Base-by-base conservation (phyloP, 495 filamentous ascomycete genomes). In the Oleoguttula mirabilis region DNA sequence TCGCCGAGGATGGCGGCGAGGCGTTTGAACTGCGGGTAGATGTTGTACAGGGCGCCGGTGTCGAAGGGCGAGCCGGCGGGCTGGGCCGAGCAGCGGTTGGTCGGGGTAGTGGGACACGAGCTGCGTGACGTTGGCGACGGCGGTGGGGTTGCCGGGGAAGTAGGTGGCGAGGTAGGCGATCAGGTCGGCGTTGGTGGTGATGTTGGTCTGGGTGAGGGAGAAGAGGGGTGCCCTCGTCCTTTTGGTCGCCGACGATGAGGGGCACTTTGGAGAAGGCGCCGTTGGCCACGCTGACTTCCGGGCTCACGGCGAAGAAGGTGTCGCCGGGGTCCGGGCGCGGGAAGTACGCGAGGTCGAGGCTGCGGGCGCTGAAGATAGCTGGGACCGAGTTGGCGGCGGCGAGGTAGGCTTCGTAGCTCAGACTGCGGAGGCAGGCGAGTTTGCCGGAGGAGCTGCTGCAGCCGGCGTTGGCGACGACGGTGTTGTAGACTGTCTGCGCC, bases 1-100 rank as follows among this genome's bases (percentile, higher is more conserved):
- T 86, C 80, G 20, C 81, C 81, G 0, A 85, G 65, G 34, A 86
- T 76, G n/a, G 81, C 80, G 1, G 82, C 76, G 0, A 84, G 63
- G 2, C 80, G 77, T 57, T 87, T 88, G 67, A 74, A 85, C 51
- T 80, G 69, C 0, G 81, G 79, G 49, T 84, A 85, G 54, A 71
- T 61, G 48, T 76, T 73, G 58, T 85, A 79, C 3, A 71, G 28
- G 7, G 65, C 43, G 11, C 77, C 68, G 0, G 77, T 82, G 34
- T 72, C 62, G 63, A 81, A 84, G 4, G 81, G 82, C 0, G 71
- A 76, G 21, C 79, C 79, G 25, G 67, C 61, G 10, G 60, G 54
- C 12, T 66, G 43, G n/a, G 25, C 56, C 63, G 5, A 33, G 40
- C 6, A 43, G 20, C 3, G 39, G 25, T 24, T 43, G 16, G n/a